phyloP scores from a whole-genome alignment of 1,284 basidiomycete genomes.

The Puccinia novopanici region DNA sequence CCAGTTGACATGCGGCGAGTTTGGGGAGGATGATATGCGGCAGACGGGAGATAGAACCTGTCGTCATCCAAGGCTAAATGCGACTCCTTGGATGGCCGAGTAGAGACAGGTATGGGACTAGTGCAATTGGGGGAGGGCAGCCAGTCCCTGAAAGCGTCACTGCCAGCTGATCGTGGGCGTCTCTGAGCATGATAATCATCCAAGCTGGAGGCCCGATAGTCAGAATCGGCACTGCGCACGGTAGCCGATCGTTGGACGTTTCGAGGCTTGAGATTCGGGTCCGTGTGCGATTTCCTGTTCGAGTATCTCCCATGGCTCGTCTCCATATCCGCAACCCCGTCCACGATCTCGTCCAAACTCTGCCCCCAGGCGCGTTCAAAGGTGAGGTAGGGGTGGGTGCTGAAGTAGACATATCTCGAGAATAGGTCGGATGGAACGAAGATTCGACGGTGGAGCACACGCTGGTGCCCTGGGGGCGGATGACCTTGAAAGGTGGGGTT shows the following conservation, averaged over 20 bases:
- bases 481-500: background rate
- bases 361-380: constrained; percentile 36
- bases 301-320: background rate
- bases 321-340: background rate
- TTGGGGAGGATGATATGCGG: background rate
- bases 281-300: constrained; percentile 24
- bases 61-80: background rate
- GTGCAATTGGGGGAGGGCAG: background rate
- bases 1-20: constrained; percentile 19
- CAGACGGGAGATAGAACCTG: background rate
- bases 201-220: background rate
- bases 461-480: background rate
- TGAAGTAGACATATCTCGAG: constrained; percentile 11
- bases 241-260: constrained; percentile 32
- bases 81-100: background rate
- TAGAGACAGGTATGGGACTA: background rate
- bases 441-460: background rate
- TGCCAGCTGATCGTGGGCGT: constrained; percentile 8
- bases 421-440: background rate
- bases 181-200: background rate
- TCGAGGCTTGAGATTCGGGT: background rate
- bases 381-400: constrained; percentile 28
- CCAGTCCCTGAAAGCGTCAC: background rate
- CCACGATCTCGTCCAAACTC: constrained; percentile 25
- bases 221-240: constrained; percentile 25